A percentile compares a stretch with the other conserved stretches of the same genome.
Evolutionary conservation across 768 basidiomycete species (phyloP).

Genomic region (Pulveroboletus sp.): DNA sequence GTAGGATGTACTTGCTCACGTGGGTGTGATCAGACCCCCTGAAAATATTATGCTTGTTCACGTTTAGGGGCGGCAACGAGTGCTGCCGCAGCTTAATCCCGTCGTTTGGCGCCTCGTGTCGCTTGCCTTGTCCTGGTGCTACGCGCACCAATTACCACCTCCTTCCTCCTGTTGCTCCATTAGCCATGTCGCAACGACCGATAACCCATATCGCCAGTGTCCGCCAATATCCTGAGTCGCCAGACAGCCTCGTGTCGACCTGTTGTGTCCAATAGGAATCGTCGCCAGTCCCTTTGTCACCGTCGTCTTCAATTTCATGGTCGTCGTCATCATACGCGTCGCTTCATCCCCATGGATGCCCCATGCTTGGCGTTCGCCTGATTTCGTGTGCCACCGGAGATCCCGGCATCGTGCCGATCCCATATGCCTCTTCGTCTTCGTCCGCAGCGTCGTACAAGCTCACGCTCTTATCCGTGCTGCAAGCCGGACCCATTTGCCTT

Average conservation of each 20-base stretch:
- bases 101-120: too few species aligned
- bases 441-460: too few species aligned
- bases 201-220: not conserved
- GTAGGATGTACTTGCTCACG: too few species aligned
- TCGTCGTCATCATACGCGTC: not conserved
- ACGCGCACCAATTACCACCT: slow-evolving; percentile 12
- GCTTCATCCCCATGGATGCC: not conserved
- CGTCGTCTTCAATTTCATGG: too few species aligned
- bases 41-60: too few species aligned
- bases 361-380: not conserved
- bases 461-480: too few species aligned
- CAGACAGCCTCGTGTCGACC: slow-evolving; percentile 6
- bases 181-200: not conserved
- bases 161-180: slow-evolving; percentile 4
- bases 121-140: too few species aligned
- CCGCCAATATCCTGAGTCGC: not conserved
- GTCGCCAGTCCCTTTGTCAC: too few species aligned
- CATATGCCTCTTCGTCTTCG: too few species aligned
- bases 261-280: slow-evolving; percentile 11
- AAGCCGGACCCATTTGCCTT: too few species aligned
- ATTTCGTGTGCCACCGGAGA: not conserved
- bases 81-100: not conserved
- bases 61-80: slow-evolving; percentile 1
- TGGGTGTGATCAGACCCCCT: too few species aligned
- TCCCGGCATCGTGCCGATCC: too few species aligned